These are phyloP conservation scores for Aspergillus felis DNA, from an alignment of 2,329 filamentous ascomycete genomes.

Conservation along the genomic window DNA sequence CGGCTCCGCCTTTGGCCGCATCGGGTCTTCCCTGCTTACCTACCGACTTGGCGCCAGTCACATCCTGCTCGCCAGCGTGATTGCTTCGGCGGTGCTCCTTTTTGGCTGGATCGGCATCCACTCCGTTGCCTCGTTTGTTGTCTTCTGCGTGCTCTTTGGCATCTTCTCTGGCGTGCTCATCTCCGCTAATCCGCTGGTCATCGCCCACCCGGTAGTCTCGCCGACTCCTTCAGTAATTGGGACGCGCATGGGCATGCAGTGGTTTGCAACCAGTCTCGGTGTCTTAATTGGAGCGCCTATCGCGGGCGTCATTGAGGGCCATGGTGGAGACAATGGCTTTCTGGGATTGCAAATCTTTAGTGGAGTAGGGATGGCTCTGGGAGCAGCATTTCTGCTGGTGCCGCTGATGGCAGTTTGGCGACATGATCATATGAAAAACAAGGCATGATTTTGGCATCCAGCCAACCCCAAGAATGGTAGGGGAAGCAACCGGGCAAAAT, in stretches of 20 bases:
- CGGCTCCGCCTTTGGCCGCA: slow-evolving; percentile 1
- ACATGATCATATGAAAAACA: neutral
- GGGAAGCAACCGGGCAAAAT: too few relatives aligned
- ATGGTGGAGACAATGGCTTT: neutral
- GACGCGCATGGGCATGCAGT: slow-evolving; percentile 10
- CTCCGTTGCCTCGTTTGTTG: neutral
- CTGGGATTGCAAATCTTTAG: slow-evolving; percentile 5
- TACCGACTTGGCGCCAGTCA: neutral
- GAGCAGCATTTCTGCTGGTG: neutral
- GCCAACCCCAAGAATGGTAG: too few relatives aligned
- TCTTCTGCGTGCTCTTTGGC: slow-evolving; percentile 4
- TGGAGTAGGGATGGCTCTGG: neutral
- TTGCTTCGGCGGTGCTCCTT: neutral
- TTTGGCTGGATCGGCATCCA: slow-evolving; percentile 9
- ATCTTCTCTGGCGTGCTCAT: slow-evolving; percentile 4
- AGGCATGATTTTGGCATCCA: neutral
- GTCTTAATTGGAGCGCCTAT: slow-evolving; percentile 8
- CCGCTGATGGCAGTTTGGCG: slow-evolving; percentile 2
- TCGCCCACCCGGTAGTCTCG: slow-evolving; percentile 9
- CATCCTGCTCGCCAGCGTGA: neutral
- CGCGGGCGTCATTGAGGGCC: neutral
- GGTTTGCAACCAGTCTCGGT: slow-evolving; percentile 5
- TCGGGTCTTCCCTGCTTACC: neutral
- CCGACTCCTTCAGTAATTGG: slow-evolving; percentile 2
- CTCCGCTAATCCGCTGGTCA: slow-evolving; percentile 4